These are phyloP conservation scores for Populus trichocarpa DNA, from an alignment of 441 rosid species.

Conservation along the genomic window DNA sequence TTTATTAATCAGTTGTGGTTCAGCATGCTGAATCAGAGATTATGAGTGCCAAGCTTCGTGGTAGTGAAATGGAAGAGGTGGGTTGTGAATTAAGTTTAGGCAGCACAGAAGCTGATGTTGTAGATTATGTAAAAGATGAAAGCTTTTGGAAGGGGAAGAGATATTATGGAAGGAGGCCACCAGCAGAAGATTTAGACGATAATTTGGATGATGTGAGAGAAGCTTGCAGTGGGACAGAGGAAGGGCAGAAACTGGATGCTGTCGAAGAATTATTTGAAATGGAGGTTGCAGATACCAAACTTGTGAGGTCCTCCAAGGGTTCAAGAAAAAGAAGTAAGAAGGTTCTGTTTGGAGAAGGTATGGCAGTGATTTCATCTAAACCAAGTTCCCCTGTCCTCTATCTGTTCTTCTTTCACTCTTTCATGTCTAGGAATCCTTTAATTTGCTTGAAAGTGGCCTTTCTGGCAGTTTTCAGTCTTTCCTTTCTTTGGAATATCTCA, in stretches of 20 bases:
- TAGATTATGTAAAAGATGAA: constrained; percentile 35
- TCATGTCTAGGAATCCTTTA: background rate
- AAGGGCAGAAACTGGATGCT: constrained; percentile 46
- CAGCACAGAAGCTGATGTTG: constrained; percentile 56
- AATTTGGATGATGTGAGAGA: constrained; percentile 71
- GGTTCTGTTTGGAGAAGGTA: constrained; percentile 70
- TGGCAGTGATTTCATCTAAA: constrained; percentile 8
- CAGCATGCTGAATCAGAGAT: constrained; percentile 68
- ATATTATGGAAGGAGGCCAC: constrained; percentile 39
- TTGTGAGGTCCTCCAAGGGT: constrained; percentile 44
- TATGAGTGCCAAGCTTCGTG: constrained; percentile 58
- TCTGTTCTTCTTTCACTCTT: background rate
- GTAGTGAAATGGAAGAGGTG: constrained; percentile 59
- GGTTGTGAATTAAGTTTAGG: constrained; percentile 68
- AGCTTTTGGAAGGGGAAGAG: constrained; percentile 44
- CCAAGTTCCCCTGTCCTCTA: background rate
- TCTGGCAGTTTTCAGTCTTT: background rate
- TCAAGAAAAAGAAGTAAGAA: constrained; percentile 71
- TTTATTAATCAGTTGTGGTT: constrained; percentile 24
- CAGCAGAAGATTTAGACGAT: constrained; percentile 44
- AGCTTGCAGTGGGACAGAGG: constrained; percentile 88
- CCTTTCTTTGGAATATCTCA: background rate
- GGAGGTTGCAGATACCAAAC: constrained; percentile 40
- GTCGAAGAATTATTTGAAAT: constrained; percentile 41
- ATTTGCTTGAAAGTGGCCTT: background rate